These are phyloP conservation scores for Debaryomyces prosopidis DNA, from an alignment of 805 yeast genomes.

Conservation along the genomic window DNA sequence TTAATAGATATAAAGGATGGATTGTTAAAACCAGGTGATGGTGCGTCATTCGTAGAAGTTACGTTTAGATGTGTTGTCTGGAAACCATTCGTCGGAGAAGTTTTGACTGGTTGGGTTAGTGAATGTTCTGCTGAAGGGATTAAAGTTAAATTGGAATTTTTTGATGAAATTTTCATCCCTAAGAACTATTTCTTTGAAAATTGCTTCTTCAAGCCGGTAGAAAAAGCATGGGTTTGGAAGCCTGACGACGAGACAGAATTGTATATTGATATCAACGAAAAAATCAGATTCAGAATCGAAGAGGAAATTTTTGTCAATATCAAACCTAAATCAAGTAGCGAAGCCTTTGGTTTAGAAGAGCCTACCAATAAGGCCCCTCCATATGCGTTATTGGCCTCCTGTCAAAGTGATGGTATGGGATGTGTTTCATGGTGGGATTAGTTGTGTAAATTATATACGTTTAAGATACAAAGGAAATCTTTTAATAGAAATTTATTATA, in stretches of 20 bases:
- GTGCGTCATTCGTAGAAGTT: constrained; percentile 77
- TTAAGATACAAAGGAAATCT: constrained; percentile 2
- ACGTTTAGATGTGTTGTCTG: constrained; percentile 77
- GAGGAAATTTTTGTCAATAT: constrained; percentile 82
- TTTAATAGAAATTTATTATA: constrained; percentile 1
- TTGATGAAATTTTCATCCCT: constrained; percentile 91
- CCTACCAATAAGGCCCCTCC: constrained; percentile 60
- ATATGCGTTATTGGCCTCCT: constrained; percentile 82
- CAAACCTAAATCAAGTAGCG: constrained; percentile 72
- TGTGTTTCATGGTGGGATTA: constrained; percentile 95
- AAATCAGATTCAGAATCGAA: constrained; percentile 87
- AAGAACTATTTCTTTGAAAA: constrained; percentile 77
- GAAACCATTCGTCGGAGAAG: constrained; percentile 94
- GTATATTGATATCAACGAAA: constrained; percentile 87
- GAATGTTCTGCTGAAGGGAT: constrained; percentile 88
- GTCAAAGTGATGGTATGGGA: constrained; percentile 97
- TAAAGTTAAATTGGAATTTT: constrained; percentile 80
- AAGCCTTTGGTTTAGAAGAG: constrained; percentile 41
- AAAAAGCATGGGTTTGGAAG: constrained; percentile 96
- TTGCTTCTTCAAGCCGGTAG: constrained; percentile 65
- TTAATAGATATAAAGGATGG: constrained; percentile 83
- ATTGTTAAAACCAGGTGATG: constrained; percentile 89
- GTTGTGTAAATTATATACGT: constrained; percentile 6
- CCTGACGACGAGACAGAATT: constrained; percentile 72
- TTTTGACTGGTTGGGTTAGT: constrained; percentile 88